Evolutionary conservation across 768 basidiomycete genomes (phyloP).

Genomic region (Serendipita indica): DNA sequence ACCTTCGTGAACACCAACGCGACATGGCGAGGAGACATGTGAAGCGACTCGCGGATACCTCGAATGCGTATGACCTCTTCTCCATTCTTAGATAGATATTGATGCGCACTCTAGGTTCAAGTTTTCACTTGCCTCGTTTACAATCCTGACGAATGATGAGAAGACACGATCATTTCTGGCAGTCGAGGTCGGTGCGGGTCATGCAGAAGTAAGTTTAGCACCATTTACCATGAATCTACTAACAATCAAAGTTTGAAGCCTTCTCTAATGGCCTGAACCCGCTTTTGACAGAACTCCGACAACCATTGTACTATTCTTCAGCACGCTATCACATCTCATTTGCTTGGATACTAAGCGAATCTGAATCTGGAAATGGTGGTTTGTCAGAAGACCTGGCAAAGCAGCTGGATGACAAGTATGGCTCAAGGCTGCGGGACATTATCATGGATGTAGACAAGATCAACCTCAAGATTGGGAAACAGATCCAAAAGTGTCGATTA

Average conservation of each 20-base stretch:
- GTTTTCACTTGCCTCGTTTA: constrained; percentile 57
- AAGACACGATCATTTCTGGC: constrained; percentile 65
- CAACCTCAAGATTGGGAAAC: not conserved
- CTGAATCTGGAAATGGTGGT: not conserved
- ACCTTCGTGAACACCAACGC: constrained; percentile 63
- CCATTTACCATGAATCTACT: not conserved
- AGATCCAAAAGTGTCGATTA: not conserved
- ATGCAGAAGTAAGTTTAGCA: constrained; percentile 43
- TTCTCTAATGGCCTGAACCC: constrained; percentile 20
- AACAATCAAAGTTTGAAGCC: constrained; percentile 17
- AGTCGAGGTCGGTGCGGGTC: constrained; percentile 72
- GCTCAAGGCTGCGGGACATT: not conserved
- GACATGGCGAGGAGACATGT: constrained; percentile 55
- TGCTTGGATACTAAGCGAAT: not conserved
- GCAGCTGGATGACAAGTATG: not conserved
- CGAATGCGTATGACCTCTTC: constrained; percentile 29
- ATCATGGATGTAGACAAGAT: not conserved
- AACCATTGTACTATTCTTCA: constrained; percentile 24
- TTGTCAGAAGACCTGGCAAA: not conserved
- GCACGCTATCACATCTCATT: constrained; percentile 23
- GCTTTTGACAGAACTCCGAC: constrained; percentile 19
- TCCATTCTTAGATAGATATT: not conserved
- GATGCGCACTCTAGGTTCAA: constrained; percentile 36
- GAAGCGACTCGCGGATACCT: constrained; percentile 33
- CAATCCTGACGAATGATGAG: constrained; percentile 66